Evolutionary conservation across 2,329 filamentous ascomycete species (phyloP).

Genomic region (Phialophora expanda): DNA sequence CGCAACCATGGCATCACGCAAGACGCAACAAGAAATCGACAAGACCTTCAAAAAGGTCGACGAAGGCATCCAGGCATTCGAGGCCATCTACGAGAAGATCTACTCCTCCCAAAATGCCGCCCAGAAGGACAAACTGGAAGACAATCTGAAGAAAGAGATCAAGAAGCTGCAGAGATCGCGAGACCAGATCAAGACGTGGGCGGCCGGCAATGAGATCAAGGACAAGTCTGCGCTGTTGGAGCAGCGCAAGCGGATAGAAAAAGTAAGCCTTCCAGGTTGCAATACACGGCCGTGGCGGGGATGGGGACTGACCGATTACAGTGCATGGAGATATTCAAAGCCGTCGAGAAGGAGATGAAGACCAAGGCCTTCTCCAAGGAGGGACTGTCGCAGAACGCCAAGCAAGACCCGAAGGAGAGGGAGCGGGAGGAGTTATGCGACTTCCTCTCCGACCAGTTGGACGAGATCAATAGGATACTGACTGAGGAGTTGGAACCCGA

Average conservation of each 20-base stretch:
- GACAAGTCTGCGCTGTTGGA: conserved; percentile 96
- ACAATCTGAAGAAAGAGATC: conserved; percentile 98
- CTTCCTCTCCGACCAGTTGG: conserved; percentile 84
- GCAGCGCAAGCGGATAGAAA: conserved; percentile 95
- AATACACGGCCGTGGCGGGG: not conserved
- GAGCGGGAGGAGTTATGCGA: conserved; percentile 88
- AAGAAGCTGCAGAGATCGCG: conserved; percentile 98
- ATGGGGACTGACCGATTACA: conserved; percentile 37
- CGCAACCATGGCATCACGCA: conserved; percentile 83
- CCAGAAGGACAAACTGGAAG: conserved; percentile 97
- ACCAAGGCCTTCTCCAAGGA: conserved; percentile 99
- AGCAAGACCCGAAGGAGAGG: conserved; percentile 96
- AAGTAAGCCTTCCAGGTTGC: conserved; percentile 60
- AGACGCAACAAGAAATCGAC: conserved; percentile 97
- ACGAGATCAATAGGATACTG: conserved; percentile 84
- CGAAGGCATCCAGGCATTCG: conserved; percentile 90
- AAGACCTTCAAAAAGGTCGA: conserved; percentile 99
- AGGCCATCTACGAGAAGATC: conserved; percentile 97
- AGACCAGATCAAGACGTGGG: conserved; percentile 99
- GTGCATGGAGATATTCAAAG: conserved; percentile 98
- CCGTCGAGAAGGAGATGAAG: conserved; percentile 99
- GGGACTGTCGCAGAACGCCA: conserved; percentile 85
- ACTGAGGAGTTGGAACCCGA: conserved; percentile 85
- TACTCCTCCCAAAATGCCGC: conserved; percentile 88
- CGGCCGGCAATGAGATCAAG: conserved; percentile 97